Conservation (phyloP, 129 eudicot genomes). For the Flaveria linearis region DNA sequence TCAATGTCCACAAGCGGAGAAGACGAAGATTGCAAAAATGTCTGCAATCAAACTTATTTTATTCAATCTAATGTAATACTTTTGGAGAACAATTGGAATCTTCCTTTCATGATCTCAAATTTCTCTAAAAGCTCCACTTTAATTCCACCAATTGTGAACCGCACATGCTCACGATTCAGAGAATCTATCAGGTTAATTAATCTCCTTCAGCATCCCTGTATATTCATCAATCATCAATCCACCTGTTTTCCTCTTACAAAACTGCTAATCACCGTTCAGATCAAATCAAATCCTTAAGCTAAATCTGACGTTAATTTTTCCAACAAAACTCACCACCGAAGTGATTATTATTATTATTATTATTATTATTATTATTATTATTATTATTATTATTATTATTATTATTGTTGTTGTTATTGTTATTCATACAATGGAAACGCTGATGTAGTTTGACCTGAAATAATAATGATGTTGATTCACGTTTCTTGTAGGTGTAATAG, state of each 20-base stretch:
- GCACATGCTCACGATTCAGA: constrained; percentile 16
- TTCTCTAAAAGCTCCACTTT: not conserved
- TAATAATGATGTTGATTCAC: not conserved
- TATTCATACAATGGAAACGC: constrained; percentile 13
- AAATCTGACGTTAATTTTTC: not conserved
- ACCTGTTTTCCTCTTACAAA: constrained; percentile 2
- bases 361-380: too few relatives aligned
- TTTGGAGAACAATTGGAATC: constrained; percentile 21
- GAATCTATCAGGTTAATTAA: not conserved
- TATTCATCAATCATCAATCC: constrained; percentile 11
- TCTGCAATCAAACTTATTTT: not conserved
- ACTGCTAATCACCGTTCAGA: not conserved
- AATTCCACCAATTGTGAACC: not conserved
- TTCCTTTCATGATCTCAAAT: constrained; percentile 2
- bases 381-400: too few relatives aligned
- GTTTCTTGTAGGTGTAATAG: constrained; percentile 13
- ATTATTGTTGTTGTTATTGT: too few relatives aligned
- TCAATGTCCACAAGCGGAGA: constrained; percentile 9
- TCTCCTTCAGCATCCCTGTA: constrained; percentile 4
- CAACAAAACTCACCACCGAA: too few relatives aligned
- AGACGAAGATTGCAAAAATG: not conserved
- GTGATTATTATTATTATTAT: too few relatives aligned
- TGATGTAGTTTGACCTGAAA: constrained; percentile 20
- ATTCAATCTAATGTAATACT: not conserved
- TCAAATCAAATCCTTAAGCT: not conserved